Conservation (phyloP, 345 rosid genomes). For the Boechera retrofracta region DNA sequence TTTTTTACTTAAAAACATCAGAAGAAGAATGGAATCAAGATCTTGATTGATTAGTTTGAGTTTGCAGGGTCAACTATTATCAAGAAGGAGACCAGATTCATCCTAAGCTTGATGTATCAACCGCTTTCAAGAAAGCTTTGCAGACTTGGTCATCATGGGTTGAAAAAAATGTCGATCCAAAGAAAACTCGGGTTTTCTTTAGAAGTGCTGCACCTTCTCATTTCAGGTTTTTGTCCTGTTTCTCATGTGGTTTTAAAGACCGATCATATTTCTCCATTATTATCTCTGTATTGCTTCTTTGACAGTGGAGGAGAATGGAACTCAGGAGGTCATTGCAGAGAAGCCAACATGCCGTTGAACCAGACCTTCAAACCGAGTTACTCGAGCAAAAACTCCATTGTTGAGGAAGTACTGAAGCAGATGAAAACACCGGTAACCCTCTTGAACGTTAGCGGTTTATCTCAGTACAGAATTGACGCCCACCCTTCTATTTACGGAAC, state of each 20-base stretch:
- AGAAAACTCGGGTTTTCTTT: slow-evolving; percentile 81
- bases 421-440: slow-evolving; percentile 76
- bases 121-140: slow-evolving; percentile 79
- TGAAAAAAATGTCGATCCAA: slow-evolving; percentile 65
- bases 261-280: neutral
- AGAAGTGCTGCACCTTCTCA: slow-evolving; percentile 83
- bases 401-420: slow-evolving; percentile 59
- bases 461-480: slow-evolving; percentile 70
- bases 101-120: slow-evolving; percentile 73
- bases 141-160: slow-evolving; percentile 93
- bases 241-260: neutral
- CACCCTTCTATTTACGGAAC: slow-evolving; percentile 76
- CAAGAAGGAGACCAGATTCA: slow-evolving; percentile 79
- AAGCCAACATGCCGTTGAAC: slow-evolving; percentile 65
- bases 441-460: slow-evolving; percentile 67
- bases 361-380: slow-evolving; percentile 40
- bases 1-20: neutral
- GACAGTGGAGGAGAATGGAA: slow-evolving; percentile 88
- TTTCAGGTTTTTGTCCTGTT: slow-evolving; percentile 66
- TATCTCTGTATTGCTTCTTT: slow-evolving; percentile 13
- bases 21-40: slow-evolving; percentile 10
- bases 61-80: slow-evolving; percentile 80
- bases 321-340: slow-evolving; percentile 84
- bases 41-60: slow-evolving; percentile 8
- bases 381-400: slow-evolving; percentile 59